These are phyloP conservation scores for Yamadazyma songkhlaensis DNA, from an alignment of 1,139 yeast species.

Conservation along the genomic window DNA sequence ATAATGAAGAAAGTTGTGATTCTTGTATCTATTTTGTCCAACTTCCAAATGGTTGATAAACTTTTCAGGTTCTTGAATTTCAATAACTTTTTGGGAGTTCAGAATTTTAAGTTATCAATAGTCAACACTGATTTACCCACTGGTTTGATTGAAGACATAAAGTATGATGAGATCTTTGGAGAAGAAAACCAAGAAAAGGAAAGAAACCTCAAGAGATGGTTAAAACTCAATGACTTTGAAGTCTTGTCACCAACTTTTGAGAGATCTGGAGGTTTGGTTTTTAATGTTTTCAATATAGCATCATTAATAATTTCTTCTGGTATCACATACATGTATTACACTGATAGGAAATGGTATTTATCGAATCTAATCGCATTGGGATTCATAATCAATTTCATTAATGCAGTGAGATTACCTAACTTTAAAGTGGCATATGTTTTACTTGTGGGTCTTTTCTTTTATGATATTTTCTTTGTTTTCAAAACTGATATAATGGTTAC, in stretches of 20 bases:
- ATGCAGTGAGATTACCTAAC: conserved; percentile 27
- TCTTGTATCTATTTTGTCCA: background rate
- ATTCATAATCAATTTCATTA: conserved; percentile 36
- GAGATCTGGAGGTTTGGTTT: background rate
- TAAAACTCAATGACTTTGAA: conserved; percentile 15
- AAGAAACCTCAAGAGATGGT: conserved; percentile 10
- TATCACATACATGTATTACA: conserved; percentile 16
- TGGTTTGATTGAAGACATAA: conserved; percentile 9
- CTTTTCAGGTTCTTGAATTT: background rate
- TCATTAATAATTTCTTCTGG: background rate
- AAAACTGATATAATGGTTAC: conserved; percentile 60
- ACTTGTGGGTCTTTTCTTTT: conserved; percentile 50
- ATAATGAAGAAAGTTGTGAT: background rate
- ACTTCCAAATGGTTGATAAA: background rate
- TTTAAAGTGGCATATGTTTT: conserved; percentile 46
- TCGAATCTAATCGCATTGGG: conserved; percentile 32
- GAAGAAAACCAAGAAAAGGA: conserved; percentile 14
- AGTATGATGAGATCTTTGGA: conserved; percentile 5
- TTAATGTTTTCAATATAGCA: background rate
- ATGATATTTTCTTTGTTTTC: conserved; percentile 68
- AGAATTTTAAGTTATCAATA: conserved; percentile 4
- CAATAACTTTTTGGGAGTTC: too few relatives aligned
- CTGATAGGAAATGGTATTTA: conserved; percentile 23
- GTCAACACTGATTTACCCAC: conserved; percentile 7
- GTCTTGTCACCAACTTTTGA: conserved; percentile 14